Evolutionary conservation across 2,329 filamentous ascomycete species (phyloP), one percentile per base, ranked within the genome.

Genomic region (Clonostachys rosea): DNA sequence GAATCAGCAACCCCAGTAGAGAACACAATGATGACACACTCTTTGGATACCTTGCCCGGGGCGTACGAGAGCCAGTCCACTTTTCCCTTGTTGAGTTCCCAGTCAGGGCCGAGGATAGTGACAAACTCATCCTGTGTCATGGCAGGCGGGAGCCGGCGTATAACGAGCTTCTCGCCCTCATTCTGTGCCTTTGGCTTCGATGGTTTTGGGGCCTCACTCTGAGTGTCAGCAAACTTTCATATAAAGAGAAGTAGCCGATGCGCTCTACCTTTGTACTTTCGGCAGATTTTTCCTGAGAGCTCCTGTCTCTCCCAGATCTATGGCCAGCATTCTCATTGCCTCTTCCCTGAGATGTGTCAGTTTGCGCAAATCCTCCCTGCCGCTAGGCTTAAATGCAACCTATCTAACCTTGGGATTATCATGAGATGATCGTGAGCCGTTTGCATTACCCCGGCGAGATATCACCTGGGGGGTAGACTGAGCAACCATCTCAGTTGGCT

Each of bases 121-220:
- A 84, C 74, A 52, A 95, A 92, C 59, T 99, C 94, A 1, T 76
- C 67, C 59, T 89, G 80, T 0, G 88, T 95, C 63, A 99, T 75
- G 9, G 87, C 89, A 2, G 94, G 91, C 10, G 94, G 89, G 5
- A 99, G 78, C 48, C 92, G 81, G 45, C 95, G 84, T 47, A 96
- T 76, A 20, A 95, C 76, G 12, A 96, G 77, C 73, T 97, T 97
- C 59, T 95, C 79, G 49, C 89, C 87, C 48, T 67, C 63, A 54
- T 62, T 64, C 13, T 64, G 61, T 42, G 60, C 36, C 49, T 61
- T 68, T 9, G 61, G 47, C 47, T 56, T 65, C 36, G 60, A 45
- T 2, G 60, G 50, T 47, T 60, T 66, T 14, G 61, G 48, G n/a
- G 54, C 42, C 11, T 64, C 63, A 37, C 50, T 50, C 39, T 43